Percentiles rank a stretch among this genome's conserved stretches.
Conservation (phyloP, 2,329 filamentous ascomycete genomes). For the Curvularia verruculosa region DNA sequence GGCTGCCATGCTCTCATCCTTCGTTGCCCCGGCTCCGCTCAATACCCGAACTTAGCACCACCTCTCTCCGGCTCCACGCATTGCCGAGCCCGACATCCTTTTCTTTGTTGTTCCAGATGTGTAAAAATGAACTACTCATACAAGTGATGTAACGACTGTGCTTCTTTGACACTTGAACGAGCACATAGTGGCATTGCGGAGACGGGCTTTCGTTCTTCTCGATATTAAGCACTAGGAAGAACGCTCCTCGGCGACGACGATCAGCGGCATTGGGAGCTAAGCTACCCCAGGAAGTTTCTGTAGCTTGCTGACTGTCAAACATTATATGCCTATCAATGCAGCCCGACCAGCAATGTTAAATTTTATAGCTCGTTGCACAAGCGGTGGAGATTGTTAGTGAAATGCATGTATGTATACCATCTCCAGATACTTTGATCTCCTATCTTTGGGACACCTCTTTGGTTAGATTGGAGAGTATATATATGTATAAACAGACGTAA, state of each 20-base stretch:
- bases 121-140: neutral
- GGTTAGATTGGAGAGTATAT: neutral
- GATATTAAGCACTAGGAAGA: neutral
- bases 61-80: neutral
- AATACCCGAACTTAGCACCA: neutral
- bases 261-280: neutral
- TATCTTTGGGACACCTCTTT: neutral
- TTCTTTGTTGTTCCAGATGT: neutral
- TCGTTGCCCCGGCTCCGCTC: slow-evolving; percentile 1
- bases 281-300: neutral
- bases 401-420: neutral
- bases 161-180: neutral
- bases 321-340: neutral
- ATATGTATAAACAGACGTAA: neutral
- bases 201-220: neutral
- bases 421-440: neutral
- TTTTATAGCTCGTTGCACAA: neutral
- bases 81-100: neutral
- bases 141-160: neutral
- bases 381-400: neutral
- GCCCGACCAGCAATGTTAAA: neutral
- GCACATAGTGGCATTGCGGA: neutral
- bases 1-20: neutral
- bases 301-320: neutral
- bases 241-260: neutral